phyloP scores from a whole-genome alignment of 768 basidiomycete genomes.

The Pleurotus ostreatus region DNA sequence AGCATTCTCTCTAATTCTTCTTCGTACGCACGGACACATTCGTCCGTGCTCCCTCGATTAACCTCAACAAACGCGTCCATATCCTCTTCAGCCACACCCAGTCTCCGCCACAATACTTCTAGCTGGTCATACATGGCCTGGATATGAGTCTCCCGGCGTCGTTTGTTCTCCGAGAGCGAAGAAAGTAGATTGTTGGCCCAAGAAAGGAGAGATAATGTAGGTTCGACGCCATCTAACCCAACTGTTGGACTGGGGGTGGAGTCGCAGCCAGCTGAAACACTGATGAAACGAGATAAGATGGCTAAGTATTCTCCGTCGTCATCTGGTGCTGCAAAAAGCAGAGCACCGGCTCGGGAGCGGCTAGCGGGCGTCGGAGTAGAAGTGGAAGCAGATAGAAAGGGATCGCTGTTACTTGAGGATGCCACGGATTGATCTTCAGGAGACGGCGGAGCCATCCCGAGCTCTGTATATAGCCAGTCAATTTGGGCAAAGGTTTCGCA shows the following conservation, averaged over 20 bases:
- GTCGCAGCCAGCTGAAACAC: constrained; percentile 55
- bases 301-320: constrained; percentile 43
- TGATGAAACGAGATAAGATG: constrained; percentile 61
- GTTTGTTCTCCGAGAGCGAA: constrained; percentile 70
- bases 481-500: constrained; percentile 67
- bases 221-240: constrained; percentile 75
- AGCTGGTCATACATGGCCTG: constrained; percentile 94
- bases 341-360: constrained; percentile 30
- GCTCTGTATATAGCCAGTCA: constrained; percentile 78
- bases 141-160: constrained; percentile 74
- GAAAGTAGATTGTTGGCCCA: constrained; percentile 61
- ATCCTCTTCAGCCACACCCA: constrained; percentile 74
- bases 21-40: constrained; percentile 78
- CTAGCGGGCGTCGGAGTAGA: constrained; percentile 49
- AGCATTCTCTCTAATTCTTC: constrained; percentile 89
- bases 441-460: constrained; percentile 66
- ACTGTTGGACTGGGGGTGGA: constrained; percentile 26
- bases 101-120: constrained; percentile 83
- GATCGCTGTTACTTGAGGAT: constrained; percentile 15
- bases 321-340: constrained; percentile 19
- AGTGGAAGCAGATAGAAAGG: constrained; percentile 22
- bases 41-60: constrained; percentile 78
- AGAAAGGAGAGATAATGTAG: constrained; percentile 65
- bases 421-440: constrained; percentile 39
- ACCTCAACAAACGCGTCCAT: constrained; percentile 93